Conservation (phyloP, 2,329 filamentous ascomycete genomes). For the Colletotrichum lentis region DNA sequence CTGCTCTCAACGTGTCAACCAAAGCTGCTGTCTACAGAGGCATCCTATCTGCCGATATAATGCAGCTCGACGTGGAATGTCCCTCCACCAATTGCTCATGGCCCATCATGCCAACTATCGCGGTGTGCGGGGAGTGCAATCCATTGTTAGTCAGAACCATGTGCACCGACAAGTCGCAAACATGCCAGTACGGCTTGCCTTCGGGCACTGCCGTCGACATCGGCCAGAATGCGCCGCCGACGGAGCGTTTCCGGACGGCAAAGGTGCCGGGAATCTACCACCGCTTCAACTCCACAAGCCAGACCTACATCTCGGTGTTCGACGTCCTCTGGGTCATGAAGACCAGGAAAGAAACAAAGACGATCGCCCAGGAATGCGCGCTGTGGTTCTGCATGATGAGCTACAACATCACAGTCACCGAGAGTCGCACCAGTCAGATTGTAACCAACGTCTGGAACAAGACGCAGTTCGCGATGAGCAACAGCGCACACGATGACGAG, state of each 20-base stretch:
- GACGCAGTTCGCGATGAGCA: conserved; percentile 42
- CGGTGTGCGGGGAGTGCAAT: conserved; percentile 48
- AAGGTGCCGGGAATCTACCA: conserved; percentile 37
- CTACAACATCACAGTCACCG: conserved; percentile 43
- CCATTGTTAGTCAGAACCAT: conserved; percentile 29
- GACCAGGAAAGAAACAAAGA: conserved; percentile 36
- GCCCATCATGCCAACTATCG: conserved; percentile 49
- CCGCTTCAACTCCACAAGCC: conserved; percentile 36
- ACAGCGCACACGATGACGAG: conserved; percentile 43
- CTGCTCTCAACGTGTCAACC: conserved; percentile 45
- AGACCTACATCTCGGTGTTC: conserved; percentile 48
- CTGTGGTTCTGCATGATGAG: conserved; percentile 51
- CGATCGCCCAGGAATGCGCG: conserved; percentile 45
- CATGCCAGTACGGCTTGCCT: conserved; percentile 45
- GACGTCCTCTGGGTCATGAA: conserved; percentile 47
- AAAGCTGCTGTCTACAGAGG: conserved; percentile 52
- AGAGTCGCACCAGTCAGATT: conserved; percentile 43
- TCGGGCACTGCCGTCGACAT: conserved; percentile 44
- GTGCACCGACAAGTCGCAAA: conserved; percentile 40
- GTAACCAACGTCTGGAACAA: conserved; percentile 45
- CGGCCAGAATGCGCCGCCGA: conserved; percentile 36
- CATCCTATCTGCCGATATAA: conserved; percentile 46
- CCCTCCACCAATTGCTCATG: conserved; percentile 48
- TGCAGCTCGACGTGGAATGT: conserved; percentile 43
- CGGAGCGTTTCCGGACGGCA: conserved; percentile 45